Evolutionary conservation across 129 eudicot species (phyloP), one percentile per base, ranked within the genome.

Genomic region (Lonicera japonica): DNA sequence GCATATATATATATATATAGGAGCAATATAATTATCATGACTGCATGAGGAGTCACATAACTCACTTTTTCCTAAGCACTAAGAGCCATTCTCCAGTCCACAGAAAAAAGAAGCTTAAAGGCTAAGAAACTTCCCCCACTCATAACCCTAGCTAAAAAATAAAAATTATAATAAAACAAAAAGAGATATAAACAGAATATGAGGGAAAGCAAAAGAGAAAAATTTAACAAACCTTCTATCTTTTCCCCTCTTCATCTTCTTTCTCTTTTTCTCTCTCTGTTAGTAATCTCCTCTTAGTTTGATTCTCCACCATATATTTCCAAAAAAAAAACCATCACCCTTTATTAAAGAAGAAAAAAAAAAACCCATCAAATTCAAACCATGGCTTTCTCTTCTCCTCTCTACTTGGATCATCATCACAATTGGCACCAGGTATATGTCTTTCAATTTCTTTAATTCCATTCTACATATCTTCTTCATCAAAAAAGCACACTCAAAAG

Each of bases 361-460:
- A 70, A 63, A 72, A 61, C 60, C 69, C 2, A 72, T 60, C 80
- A 68, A 70, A 61, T 76, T 73, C 69, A 70, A 71, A 75, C 68
- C 77, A 84, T 84, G 91, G 91, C 75, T 73, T 84, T 77, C 79
- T 73, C 91, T 70, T 83, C 90, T 84, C 84, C 83, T 56, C 50
- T 79, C 75, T 64, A 76, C 73, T 76, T 71, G 68, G 91, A 84
- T 84, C 91, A 84, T 73, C 90, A 83, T 70, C 79, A 73, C 79
- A 77, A 80, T 65, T 84, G 85, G 90, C 86, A 80, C 21, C 91
- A 84, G 91, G 86, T 84, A 80, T 67, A 61, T 45, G 61, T 78
- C 65, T 68, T 57, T 43, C 5, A 43, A 56, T 19, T 54, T 66
- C 67, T 17, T 67, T 58, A 48, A 36, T 15, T 21, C 61, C 56